Conservation (phyloP, 2,329 filamentous ascomycete species). For the Ilyonectria sp. region DNA sequence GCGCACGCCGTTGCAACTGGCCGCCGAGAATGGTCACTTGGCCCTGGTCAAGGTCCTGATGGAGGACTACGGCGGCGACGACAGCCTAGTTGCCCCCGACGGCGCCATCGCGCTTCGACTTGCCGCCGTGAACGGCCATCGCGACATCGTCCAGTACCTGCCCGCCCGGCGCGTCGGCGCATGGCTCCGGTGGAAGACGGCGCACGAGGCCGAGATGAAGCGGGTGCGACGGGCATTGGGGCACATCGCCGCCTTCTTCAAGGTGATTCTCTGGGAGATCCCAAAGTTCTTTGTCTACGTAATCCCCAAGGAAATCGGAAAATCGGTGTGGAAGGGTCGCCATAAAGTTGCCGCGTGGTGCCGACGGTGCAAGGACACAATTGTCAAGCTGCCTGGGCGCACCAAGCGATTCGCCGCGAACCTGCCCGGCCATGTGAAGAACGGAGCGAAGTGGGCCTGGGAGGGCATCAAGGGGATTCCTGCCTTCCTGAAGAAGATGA, state of each 20-base stretch:
- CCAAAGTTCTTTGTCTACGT: conserved; percentile 51
- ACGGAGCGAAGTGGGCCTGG: conserved; percentile 32
- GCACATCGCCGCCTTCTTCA: conserved; percentile 44
- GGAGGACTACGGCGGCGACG: conserved; percentile 59
- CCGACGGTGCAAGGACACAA: conserved; percentile 39
- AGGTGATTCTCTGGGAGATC: conserved; percentile 44
- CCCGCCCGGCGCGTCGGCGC: conserved; percentile 57
- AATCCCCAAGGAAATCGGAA: conserved; percentile 39
- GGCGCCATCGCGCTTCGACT: conserved; percentile 62
- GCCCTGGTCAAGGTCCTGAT: conserved; percentile 59
- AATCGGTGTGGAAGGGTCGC: conserved; percentile 45
- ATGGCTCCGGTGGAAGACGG: conserved; percentile 54
- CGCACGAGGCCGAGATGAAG: conserved; percentile 50
- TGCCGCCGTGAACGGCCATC: conserved; percentile 58
- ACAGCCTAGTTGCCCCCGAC: conserved; percentile 60
- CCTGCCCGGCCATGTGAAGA: conserved; percentile 32
- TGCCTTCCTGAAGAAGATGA: conserved; percentile 2
- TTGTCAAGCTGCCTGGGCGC: conserved; percentile 45
- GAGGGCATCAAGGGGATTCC: conserved; percentile 43
- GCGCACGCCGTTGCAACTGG: conserved; percentile 63
- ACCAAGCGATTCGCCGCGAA: conserved; percentile 39
- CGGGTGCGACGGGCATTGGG: conserved; percentile 41
- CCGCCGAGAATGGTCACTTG: conserved; percentile 58
- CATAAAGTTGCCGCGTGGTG: conserved; percentile 51
- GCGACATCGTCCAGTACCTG: conserved; percentile 61